A percentile compares a stretch with the other conserved stretches of the same genome.
phyloP scores from a whole-genome alignment of 768 basidiomycete genomes.

The Boletus rubroflammeus region DNA sequence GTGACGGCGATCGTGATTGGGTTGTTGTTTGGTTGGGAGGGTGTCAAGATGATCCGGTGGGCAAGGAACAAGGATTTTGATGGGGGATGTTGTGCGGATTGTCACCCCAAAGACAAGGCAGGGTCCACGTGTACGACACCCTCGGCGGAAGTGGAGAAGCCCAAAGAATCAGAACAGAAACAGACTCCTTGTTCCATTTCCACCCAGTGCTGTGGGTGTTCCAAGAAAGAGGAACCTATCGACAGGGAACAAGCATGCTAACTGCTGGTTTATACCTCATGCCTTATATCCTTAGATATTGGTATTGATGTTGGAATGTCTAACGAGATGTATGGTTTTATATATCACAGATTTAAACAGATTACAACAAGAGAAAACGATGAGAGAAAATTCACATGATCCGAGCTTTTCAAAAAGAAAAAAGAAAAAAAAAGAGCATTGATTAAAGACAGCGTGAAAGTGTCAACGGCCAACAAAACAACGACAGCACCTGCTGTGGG shows the following conservation, averaged over 20 bases:
- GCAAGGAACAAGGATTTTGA: constrained; percentile 25
- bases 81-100: constrained; percentile 34
- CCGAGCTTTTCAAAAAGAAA: constrained; percentile 1
- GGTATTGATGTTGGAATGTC: neutral
- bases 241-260: neutral
- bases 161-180: neutral
- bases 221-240: neutral
- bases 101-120: neutral
- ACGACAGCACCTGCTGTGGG: neutral
- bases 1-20: constrained; percentile 7
- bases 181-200: neutral
- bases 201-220: neutral
- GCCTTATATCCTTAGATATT: neutral
- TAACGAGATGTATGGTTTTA: constrained; percentile 1
- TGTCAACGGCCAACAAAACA: neutral
- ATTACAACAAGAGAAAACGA: constrained; percentile 5
- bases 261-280: neutral
- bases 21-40: constrained; percentile 7
- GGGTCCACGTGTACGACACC: neutral
- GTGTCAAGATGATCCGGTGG: constrained; percentile 32
- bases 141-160: neutral
- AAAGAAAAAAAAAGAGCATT: neutral
- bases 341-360: constrained; percentile 8
- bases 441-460: neutral
- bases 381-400: neutral